A percentile compares a stretch with the other conserved stretches of the same genome.
These are phyloP conservation scores for Pestalotiopsis sp. DNA, from an alignment of 2,329 filamentous ascomycete genomes.

Conservation along the genomic window DNA sequence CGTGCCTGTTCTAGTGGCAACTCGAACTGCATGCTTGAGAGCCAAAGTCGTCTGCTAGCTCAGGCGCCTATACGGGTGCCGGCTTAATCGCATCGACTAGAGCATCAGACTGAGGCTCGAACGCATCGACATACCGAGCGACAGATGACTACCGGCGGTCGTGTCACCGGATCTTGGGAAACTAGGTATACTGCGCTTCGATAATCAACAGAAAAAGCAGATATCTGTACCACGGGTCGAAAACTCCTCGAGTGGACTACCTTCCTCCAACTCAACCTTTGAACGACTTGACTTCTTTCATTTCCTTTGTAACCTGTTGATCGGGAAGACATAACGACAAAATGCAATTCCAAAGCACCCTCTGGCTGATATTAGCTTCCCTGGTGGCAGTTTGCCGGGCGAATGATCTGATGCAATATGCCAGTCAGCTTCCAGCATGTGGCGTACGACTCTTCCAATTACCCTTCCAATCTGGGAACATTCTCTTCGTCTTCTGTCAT, in stretches of 20 bases:
- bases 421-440: conserved; percentile 21
- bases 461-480: neutral
- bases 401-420: conserved; percentile 19
- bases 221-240: neutral
- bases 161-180: too few relatives aligned
- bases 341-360: conserved; percentile 7
- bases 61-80: neutral
- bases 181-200: too few relatives aligned
- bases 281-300: neutral
- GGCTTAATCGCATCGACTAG: neutral
- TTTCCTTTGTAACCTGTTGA: neutral
- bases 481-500: too few relatives aligned
- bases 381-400: conserved; percentile 9
- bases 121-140: too few relatives aligned
- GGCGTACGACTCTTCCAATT: conserved; percentile 18
- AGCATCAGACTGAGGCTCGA: too few relatives aligned
- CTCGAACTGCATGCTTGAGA: neutral
- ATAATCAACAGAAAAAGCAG: neutral
- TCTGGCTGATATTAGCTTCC: neutral
- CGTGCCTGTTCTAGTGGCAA: neutral
- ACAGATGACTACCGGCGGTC: too few relatives aligned
- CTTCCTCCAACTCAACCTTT: neutral
- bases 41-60: neutral
- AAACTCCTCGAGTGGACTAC: neutral
- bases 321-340: neutral